A percentile compares a stretch with the other conserved stretches of the same genome.
These are phyloP conservation scores for Agrocybe praecox DNA, from an alignment of 768 basidiomycete species.

Conservation along the genomic window DNA sequence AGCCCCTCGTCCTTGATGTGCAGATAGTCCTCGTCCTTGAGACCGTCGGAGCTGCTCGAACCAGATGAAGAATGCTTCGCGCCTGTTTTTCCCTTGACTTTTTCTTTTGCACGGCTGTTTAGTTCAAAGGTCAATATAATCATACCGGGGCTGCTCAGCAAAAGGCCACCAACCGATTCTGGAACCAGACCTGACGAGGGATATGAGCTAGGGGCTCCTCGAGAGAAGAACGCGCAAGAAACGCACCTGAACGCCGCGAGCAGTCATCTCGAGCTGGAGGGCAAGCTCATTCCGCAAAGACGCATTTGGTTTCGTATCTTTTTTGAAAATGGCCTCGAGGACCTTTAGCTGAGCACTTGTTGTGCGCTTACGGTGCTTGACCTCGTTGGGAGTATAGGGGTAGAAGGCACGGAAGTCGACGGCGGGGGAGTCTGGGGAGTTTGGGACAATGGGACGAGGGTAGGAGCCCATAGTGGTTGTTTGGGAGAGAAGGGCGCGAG, in stretches of 20 bases:
- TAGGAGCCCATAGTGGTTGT: conserved; percentile 34
- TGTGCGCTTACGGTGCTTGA: conserved; percentile 93
- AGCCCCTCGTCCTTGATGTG: conserved; percentile 18
- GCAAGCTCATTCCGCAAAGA: conserved; percentile 79
- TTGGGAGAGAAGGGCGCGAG: conserved; percentile 22
- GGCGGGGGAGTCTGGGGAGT: conserved; percentile 61
- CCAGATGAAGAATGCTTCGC: conserved; percentile 3
- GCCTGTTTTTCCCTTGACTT: conserved; percentile 60
- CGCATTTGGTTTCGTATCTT: conserved; percentile 91
- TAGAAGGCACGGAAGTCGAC: conserved; percentile 86
- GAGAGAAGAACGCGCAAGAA: conserved; percentile 2
- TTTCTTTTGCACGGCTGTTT: conserved; percentile 81
- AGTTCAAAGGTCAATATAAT: conserved; percentile 2
- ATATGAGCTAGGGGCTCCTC: conserved; percentile 1
- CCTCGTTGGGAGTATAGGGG: conserved; percentile 88
- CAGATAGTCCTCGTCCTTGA: conserved; percentile 18
- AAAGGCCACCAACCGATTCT: conserved; percentile 65
- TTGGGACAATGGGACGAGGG: conserved; percentile 48
- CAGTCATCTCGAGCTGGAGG: conserved; percentile 85
- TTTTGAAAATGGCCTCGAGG: conserved; percentile 84
- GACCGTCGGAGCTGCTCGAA: conserved; percentile 22
- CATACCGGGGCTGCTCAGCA: conserved; percentile 7
- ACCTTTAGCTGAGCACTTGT: conserved; percentile 86
- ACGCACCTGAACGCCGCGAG: conserved; percentile 91
- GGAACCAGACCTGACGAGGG: conserved; percentile 78